Conservation (phyloP, 2,329 filamentous ascomycete species). For the Cercospora citrullina region DNA sequence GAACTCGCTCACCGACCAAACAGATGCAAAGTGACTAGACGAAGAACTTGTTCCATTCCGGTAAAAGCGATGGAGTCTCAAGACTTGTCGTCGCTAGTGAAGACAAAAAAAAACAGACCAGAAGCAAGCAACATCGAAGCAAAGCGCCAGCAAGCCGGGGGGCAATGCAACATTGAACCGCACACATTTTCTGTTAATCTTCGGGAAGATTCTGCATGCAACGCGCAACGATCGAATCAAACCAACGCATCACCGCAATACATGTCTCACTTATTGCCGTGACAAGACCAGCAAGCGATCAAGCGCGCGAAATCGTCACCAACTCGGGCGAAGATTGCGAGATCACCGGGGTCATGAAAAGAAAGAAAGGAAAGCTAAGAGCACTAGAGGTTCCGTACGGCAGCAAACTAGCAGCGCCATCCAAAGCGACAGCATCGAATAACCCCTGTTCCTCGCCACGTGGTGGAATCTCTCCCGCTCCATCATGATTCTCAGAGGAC, state of each 20-base stretch:
- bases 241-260: not conserved
- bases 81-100: not conserved
- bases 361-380: not conserved
- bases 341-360: not conserved
- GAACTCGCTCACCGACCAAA: not conserved
- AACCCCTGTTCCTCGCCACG: conserved; percentile 4
- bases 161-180: not conserved
- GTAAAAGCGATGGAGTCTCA: not conserved
- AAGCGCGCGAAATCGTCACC: not conserved
- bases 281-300: not conserved
- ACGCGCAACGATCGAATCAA: not conserved
- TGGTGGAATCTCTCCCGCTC: not conserved
- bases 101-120: not conserved
- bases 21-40: not conserved
- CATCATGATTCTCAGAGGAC: not conserved
- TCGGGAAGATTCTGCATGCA: not conserved
- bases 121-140: not conserved
- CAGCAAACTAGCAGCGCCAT: not conserved
- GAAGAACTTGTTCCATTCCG: not conserved
- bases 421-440: not conserved
- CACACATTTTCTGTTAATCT: not conserved
- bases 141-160: not conserved
- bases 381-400: not conserved
- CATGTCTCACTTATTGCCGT: not conserved
- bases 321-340: not conserved